These are phyloP conservation scores for Effrenium voratum DNA, from an alignment of 73 alveolate species.

Conservation along the genomic window DNA sequence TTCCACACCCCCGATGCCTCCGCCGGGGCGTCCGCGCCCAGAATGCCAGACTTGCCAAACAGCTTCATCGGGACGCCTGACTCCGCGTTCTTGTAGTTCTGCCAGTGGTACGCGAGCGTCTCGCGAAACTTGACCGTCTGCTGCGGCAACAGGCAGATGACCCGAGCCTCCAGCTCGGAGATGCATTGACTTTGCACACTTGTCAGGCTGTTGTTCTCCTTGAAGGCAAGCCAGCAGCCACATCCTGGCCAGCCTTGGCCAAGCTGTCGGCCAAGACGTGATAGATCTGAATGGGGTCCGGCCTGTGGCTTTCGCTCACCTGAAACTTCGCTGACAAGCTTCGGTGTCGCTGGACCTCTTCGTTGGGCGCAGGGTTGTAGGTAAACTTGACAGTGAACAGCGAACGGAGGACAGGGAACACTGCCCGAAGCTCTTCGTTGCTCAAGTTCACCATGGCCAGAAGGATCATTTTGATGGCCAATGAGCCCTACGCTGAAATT, in stretches of 20 bases:
- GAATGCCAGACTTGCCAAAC: neutral
- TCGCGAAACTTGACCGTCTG: neutral
- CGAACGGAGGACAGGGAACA: neutral
- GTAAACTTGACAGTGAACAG: neutral
- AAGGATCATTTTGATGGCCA: neutral
- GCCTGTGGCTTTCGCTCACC: neutral
- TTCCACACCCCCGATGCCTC: neutral
- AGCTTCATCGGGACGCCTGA: neutral
- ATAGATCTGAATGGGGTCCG: neutral
- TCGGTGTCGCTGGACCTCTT: neutral
- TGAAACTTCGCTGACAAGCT: neutral
- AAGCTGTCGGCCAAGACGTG: neutral
- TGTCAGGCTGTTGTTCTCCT: neutral
- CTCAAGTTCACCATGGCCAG: neutral
- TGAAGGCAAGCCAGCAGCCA: neutral
- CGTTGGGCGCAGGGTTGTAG: neutral
- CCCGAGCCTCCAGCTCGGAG: neutral
- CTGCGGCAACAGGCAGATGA: neutral
- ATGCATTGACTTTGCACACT: neutral
- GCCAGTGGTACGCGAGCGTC: neutral
- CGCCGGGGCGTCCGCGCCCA: neutral
- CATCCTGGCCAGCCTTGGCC: neutral
- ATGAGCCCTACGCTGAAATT: neutral
- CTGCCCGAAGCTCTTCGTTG: neutral
- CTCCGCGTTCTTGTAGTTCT: neutral